phyloP scores from a whole-genome alignment of 1,139 yeast genomes.

The Suhomyces choctaworum region DNA sequence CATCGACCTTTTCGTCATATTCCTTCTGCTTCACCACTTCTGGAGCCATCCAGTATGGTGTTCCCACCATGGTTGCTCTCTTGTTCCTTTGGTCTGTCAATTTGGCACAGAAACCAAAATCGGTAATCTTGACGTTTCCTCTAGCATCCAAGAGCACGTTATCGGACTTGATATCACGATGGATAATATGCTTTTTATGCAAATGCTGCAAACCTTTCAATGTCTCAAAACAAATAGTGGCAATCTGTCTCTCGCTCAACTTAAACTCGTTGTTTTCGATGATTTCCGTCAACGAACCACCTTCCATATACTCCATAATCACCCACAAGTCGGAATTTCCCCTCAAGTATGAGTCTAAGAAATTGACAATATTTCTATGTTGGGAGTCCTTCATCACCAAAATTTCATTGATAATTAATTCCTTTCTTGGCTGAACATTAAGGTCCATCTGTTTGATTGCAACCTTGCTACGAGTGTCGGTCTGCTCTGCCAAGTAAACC shows the following conservation, averaged over 20 bases:
- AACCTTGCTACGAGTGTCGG: slow-evolving; percentile 44
- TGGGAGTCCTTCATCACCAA: slow-evolving; percentile 52
- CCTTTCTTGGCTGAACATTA: slow-evolving; percentile 91
- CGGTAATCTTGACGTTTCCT: slow-evolving; percentile 94
- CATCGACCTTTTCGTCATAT: slow-evolving; percentile 95
- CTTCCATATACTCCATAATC: slow-evolving; percentile 40
- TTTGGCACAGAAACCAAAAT: slow-evolving; percentile 97
- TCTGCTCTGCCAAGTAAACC: slow-evolving; percentile 79
- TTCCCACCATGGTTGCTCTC: slow-evolving; percentile 98
- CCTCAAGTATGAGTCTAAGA: slow-evolving; percentile 46
- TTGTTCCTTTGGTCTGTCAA: slow-evolving; percentile 89
- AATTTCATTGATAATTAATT: slow-evolving; percentile 67
- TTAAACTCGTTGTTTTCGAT: slow-evolving; percentile 75
- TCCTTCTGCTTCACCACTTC: slow-evolving; percentile 97
- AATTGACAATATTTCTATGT: slow-evolving; percentile 49
- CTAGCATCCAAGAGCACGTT: slow-evolving; percentile 82
- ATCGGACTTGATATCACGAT: slow-evolving; percentile 94
- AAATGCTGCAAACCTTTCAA: slow-evolving; percentile 88
- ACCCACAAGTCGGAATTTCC: slow-evolving; percentile 40
- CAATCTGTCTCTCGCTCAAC: slow-evolving; percentile 74
- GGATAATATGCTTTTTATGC: slow-evolving; percentile 89
- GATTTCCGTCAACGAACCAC: slow-evolving; percentile 76
- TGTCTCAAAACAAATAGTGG: slow-evolving; percentile 88
- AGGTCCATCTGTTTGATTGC: slow-evolving; percentile 97
- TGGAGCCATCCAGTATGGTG: slow-evolving; percentile 99